Percentiles rank a stretch among this genome's conserved stretches.
These are phyloP conservation scores for Gossypium lobatum DNA, from an alignment of 441 rosid genomes.

Conservation along the genomic window DNA sequence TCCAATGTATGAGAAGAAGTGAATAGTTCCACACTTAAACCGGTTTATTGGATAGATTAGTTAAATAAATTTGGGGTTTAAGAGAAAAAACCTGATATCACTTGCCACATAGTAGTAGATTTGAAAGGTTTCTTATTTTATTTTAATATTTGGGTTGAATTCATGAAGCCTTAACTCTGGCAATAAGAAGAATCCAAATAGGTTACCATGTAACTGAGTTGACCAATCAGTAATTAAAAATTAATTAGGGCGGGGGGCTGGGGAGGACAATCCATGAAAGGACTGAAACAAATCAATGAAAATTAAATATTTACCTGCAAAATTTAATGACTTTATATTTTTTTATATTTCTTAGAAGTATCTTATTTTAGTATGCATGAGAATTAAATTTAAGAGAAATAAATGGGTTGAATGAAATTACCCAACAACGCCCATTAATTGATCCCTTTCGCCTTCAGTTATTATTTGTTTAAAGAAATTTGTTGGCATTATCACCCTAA, in stretches of 20 bases:
- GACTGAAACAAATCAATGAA: background rate
- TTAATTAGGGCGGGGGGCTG: background rate
- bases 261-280: background rate
- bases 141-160: no score
- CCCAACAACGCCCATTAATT: background rate
- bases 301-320: conserved; percentile 1
- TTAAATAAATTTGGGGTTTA: background rate
- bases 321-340: background rate
- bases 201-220: background rate
- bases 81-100: background rate
- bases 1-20: background rate
- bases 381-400: background rate
- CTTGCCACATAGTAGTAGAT: background rate
- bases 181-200: background rate
- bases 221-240: background rate
- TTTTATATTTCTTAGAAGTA: background rate
- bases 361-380: background rate
- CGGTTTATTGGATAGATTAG: background rate
- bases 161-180: no score
- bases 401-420: background rate
- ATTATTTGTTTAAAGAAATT: background rate
- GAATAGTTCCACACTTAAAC: background rate
- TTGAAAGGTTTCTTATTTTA: background rate
- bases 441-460: background rate
- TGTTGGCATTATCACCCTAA: background rate